A percentile compares a stretch with the other conserved stretches of the same genome.
Conservation (phyloP, 2,329 filamentous ascomycete genomes). For the Sporothrix mexicana region DNA sequence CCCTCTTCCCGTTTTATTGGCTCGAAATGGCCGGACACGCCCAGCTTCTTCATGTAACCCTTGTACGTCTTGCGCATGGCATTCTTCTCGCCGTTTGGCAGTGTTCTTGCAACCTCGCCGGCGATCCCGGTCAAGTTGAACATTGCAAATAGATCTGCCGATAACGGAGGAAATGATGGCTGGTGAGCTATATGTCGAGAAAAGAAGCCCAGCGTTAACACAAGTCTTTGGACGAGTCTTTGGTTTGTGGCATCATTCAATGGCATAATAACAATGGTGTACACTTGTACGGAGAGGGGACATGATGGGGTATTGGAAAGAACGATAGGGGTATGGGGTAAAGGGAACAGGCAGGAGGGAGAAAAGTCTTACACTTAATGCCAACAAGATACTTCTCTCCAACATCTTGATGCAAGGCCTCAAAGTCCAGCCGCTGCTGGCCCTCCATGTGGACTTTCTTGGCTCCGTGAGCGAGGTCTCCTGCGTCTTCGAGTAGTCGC, state of each 20-base stretch:
- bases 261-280: slow-evolving; percentile 2
- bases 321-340: neutral
- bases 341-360: slow-evolving; percentile 36
- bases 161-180: slow-evolving; percentile 54
- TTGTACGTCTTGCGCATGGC: slow-evolving; percentile 71
- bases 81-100: slow-evolving; percentile 71
- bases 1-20: slow-evolving; percentile 61
- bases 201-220: slow-evolving; percentile 51
- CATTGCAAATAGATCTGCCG: slow-evolving; percentile 64
- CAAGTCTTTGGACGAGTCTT: slow-evolving; percentile 34
- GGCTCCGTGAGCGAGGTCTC: slow-evolving; percentile 54
- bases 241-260: neutral
- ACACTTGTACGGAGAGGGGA: neutral
- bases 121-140: slow-evolving; percentile 64
- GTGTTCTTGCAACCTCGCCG: slow-evolving; percentile 65
- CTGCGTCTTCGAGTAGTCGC: slow-evolving; percentile 61
- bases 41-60: slow-evolving; percentile 68
- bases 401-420: slow-evolving; percentile 69
- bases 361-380: slow-evolving; percentile 65
- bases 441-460: slow-evolving; percentile 69
- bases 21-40: slow-evolving; percentile 67
- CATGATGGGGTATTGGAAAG: neutral
- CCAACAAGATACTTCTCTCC: slow-evolving; percentile 71
- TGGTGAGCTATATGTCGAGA: slow-evolving; percentile 51
- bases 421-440: slow-evolving; percentile 63